These are phyloP conservation scores for Leishmania martiniquensis DNA, from an alignment of 208 protist species.

Conservation along the genomic window DNA sequence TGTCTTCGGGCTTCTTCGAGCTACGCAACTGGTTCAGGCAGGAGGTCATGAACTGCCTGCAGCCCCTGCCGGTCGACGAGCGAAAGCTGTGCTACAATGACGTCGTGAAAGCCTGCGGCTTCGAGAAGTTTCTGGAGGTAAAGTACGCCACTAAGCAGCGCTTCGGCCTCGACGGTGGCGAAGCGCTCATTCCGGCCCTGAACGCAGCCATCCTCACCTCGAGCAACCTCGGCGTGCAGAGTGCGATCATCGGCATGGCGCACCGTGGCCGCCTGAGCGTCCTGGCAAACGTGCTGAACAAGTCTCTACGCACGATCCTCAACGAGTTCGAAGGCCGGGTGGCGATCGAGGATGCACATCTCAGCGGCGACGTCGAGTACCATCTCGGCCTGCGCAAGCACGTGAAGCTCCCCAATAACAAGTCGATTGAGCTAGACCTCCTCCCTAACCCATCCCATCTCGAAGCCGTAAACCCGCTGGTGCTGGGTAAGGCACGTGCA, in stretches of 20 bases:
- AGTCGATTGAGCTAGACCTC: constrained; percentile 95
- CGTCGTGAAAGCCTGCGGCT: constrained; percentile 91
- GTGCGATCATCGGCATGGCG: constrained; percentile 97
- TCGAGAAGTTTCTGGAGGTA: constrained; percentile 94
- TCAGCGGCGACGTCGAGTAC: constrained; percentile 97
- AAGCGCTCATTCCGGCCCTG: constrained; percentile 96
- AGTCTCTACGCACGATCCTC: constrained; percentile 90
- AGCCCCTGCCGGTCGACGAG: constrained; percentile 61
- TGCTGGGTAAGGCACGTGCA: constrained; percentile 97
- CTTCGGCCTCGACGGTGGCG: constrained; percentile 97
- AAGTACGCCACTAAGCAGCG: constrained; percentile 96
- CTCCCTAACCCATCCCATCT: constrained; percentile 98
- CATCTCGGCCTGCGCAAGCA: constrained; percentile 94
- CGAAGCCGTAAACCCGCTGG: constrained; percentile 98
- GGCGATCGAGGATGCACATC: constrained; percentile 37
- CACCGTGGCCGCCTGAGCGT: constrained; percentile 98
- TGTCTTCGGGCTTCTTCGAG: constrained; percentile 95
- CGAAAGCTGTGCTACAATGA: constrained; percentile 70
- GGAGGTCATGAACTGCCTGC: constrained; percentile 77
- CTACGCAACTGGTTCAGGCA: constrained; percentile 96
- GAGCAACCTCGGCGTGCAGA: constrained; percentile 83
- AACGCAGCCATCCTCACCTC: constrained; percentile 91
- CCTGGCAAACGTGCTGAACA: constrained; percentile 96
- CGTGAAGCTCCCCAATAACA: constrained; percentile 67
- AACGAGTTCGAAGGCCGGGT: constrained; percentile 90